Conservation (phyloP, 176 grass and related monocot genomes). For the Carex myosuroides region DNA sequence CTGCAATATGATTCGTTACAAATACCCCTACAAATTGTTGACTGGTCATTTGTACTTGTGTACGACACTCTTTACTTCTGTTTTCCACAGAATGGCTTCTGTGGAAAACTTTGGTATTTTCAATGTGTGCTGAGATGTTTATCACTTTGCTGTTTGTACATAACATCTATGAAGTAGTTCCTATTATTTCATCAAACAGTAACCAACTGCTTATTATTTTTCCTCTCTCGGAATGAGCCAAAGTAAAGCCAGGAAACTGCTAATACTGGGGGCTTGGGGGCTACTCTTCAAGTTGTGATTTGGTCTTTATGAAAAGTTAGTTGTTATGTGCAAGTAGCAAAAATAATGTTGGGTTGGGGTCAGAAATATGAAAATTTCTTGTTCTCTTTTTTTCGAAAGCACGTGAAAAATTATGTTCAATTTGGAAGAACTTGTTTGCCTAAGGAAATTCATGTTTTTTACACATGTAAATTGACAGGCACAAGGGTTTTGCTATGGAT, state of each 20-base stretch:
- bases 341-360: neutral
- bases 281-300: neutral
- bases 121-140: neutral
- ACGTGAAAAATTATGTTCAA: neutral
- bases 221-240: neutral
- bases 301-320: neutral
- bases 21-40: neutral
- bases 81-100: neutral
- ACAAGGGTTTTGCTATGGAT: slow-evolving; percentile 95
- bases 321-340: neutral
- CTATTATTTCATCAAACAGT: neutral
- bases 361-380: neutral
- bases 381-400: neutral
- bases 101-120: neutral
- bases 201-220: neutral
- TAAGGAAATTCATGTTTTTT: neutral
- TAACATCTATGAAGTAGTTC: neutral
- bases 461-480: slow-evolving; percentile 36
- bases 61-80: neutral
- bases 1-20: neutral
- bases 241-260: neutral
- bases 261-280: neutral
- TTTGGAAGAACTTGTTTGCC: neutral
- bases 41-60: neutral
- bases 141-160: neutral